Conservation (phyloP, 768 basidiomycete species). For the Hypholoma fasciculare region DNA sequence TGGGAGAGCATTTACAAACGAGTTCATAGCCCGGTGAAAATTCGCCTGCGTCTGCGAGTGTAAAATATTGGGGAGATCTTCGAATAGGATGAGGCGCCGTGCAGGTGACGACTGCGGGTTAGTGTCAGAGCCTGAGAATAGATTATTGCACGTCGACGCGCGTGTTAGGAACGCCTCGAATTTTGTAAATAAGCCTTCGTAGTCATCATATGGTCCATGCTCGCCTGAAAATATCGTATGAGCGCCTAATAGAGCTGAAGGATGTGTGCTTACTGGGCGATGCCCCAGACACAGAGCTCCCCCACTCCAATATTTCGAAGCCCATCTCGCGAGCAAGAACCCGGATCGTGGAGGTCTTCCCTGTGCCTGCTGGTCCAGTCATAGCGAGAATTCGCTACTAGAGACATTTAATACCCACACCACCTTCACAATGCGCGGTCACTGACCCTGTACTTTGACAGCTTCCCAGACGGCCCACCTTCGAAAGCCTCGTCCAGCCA, state of each 20-base stretch:
- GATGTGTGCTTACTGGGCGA: slow-evolving; percentile 14
- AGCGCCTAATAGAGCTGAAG: too few species aligned
- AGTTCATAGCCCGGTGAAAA: slow-evolving; percentile 71
- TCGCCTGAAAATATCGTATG: not conserved
- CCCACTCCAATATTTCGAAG: slow-evolving; percentile 87
- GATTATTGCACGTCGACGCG: slow-evolving; percentile 57
- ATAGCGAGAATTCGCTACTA: slow-evolving; percentile 78
- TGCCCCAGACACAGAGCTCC: slow-evolving; percentile 61
- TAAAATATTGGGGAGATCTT: slow-evolving; percentile 90
- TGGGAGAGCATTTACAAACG: slow-evolving; percentile 45
- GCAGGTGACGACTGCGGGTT: slow-evolving; percentile 10
- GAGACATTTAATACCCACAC: not conserved
- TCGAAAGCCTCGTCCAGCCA: slow-evolving; percentile 78
- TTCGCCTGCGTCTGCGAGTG: slow-evolving; percentile 65
- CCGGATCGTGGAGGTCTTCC: slow-evolving; percentile 84
- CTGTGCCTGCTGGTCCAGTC: slow-evolving; percentile 87
- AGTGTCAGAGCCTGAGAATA: slow-evolving; percentile 36
- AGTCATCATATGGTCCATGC: slow-evolving; percentile 23
- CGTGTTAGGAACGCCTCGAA: slow-evolving; percentile 76
- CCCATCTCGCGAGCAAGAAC: slow-evolving; percentile 73
- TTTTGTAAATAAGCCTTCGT: slow-evolving; percentile 60
- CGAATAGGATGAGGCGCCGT: slow-evolving; percentile 73
- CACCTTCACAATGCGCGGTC: not conserved
- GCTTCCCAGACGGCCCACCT: slow-evolving; percentile 60
- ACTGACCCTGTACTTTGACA: slow-evolving; percentile 75